Evolutionary conservation across 352 stramenopile species (phyloP), one percentile per base, ranked within the genome.

Genomic region (Pythium monospermum): DNA sequence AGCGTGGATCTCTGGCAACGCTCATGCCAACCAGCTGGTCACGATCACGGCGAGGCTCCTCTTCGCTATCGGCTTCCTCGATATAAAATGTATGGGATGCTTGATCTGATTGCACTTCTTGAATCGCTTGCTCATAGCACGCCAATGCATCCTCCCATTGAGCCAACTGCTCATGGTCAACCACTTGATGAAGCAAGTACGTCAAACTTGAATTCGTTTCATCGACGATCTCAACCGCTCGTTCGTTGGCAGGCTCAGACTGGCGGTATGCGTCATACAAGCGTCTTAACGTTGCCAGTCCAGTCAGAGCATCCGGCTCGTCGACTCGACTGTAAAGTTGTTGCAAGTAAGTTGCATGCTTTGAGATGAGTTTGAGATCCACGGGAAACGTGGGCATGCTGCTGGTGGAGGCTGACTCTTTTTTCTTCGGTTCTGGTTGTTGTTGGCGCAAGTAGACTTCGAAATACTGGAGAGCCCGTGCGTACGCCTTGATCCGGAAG

Each of bases 81-180:
- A 50, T 58, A 37, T 59, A 69, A 19, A 64, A 61, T 4, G 27
- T 43, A 16, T 49, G 50, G 6, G 11, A 40, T 18, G 61, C 49
- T 48, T 64, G 50, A 13, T 44, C 46, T 33, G 58, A 59, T 45
- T 72, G 63, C 13, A 71, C 60, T 39, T 71, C 59, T 59, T 76
- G 64, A 11, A 77, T 69, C 15, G 65, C 68, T 64, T 73, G 64
- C 35, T 77, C 68, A 47, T 77, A 77, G 37, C 68, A 77, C 3
- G 61, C 65, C 13, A 77, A 33, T 12, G 68, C 68, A 40, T 77
- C 68, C 58, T 73, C 65, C 68, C 68, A 77, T 49, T 71, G 61
- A 10, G 64, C 68, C 3, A 73, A 43, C 41, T 77, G 64, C 37
- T 77, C 64, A 31, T 71, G 54, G 31, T 77, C 68, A 32, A 71